Evolutionary conservation across 768 basidiomycete species (phyloP), one percentile per base, ranked within the genome.

Genomic region (Hemileccinum rubropunctum): DNA sequence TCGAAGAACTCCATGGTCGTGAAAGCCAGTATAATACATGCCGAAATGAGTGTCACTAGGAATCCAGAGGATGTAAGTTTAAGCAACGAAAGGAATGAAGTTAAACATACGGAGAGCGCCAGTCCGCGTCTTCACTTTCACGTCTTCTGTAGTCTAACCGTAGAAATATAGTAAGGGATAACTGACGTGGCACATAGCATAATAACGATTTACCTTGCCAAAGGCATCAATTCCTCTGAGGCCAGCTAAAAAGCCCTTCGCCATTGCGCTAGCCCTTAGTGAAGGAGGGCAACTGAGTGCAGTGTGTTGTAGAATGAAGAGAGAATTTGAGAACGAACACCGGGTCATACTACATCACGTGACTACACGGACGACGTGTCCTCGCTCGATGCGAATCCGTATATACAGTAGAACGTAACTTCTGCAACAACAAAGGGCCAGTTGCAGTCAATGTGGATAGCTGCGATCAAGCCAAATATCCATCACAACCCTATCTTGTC

Each of bases 201-300:
- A 28, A 27, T 8, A 15, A 34, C 1, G 8, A 35, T 77, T 58
- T 62, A 95, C 95, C 86, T 98, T 99, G 54, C 97, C 97, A 78
- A 99, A 99, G 71, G 97, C 97, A 76, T 99, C 97, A 47, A 98
- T 80, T 66, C 93, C 91, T 68, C 90, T 93, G 61, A 98, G 78
- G 58, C 76, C 79, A 42, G 77, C 79, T 63, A 91, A 77, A 58
- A 91, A 71, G 57, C 86, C 84, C 71, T 86, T 91, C 58, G 88
- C 86, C 86, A 89, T 88, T n/a, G 47, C 46, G 48, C 61, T 45
- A 58, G 58, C 52, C 54, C 50, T 53, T 53, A 51, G 56, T 60
- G 51, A 54, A 35, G 40, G 53, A 52, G 47, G 54, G 42, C 45
- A 50, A 54, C 56, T 53, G 30, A 48, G 18, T 10, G 13, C 15